Evolutionary conservation across 2,329 filamentous ascomycete species (phyloP).

Genomic region (Pseudogymnoascus destructans): DNA sequence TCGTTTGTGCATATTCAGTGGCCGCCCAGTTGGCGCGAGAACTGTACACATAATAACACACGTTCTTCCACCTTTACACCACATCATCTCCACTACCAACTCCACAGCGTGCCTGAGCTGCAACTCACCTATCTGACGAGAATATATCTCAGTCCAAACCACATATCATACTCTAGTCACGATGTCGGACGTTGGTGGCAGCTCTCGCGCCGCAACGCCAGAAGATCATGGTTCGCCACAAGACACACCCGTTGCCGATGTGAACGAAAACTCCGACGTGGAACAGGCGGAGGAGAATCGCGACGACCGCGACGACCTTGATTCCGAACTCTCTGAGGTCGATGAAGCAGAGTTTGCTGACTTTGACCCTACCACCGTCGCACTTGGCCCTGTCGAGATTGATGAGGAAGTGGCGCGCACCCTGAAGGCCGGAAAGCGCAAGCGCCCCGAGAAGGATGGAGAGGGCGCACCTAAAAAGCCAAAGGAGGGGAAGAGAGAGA

Average conservation of each 20-base stretch:
- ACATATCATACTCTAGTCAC: background rate
- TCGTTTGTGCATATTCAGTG: background rate
- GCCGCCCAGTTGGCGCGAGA: background rate
- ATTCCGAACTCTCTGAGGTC: slow-evolving; percentile 50
- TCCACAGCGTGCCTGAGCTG: background rate
- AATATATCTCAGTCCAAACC: background rate
- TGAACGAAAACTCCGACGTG: slow-evolving; percentile 2
- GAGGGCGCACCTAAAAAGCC: slow-evolving; percentile 60
- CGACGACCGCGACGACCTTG: slow-evolving; percentile 31
- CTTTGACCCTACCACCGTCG: slow-evolving; percentile 51
- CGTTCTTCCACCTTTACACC: background rate
- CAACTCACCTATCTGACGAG: background rate
- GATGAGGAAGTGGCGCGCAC: slow-evolving; percentile 53
- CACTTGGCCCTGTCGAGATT: slow-evolving; percentile 53
- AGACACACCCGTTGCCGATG: background rate
- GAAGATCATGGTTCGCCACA: background rate
- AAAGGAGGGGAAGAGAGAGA: slow-evolving; percentile 48
- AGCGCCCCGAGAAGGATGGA: slow-evolving; percentile 49
- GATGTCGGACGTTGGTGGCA: slow-evolving; percentile 2
- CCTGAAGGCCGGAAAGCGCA: slow-evolving; percentile 51
- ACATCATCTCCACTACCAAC: background rate
- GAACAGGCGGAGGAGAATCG: slow-evolving; percentile 14
- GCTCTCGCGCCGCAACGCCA: background rate
- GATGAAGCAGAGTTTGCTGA: slow-evolving; percentile 59
- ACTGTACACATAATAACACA: background rate